Evolutionary conservation across 768 basidiomycete genomes (phyloP), one percentile per base, ranked within the genome.

Genomic region (Floccularia luteovirens): DNA sequence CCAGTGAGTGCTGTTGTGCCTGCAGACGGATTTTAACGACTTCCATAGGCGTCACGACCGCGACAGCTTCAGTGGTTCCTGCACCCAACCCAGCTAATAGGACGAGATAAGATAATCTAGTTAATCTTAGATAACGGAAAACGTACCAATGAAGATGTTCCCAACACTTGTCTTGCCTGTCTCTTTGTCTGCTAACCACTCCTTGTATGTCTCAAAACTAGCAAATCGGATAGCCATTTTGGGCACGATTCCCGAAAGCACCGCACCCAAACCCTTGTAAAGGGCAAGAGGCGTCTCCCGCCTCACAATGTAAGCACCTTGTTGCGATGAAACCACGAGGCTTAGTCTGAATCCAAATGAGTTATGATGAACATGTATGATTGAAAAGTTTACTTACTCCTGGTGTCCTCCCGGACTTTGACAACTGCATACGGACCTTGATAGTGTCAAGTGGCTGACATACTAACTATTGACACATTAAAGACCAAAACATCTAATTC

Each of bases 161-260:
- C 84, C 81, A 2, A 86, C 71, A 37, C 69, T 75, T 3, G 92
- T 86, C 61, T 84, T 76, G 19, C 93, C 93, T 0, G 88, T 90
- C 27, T 69, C 59, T 44, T 73, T 70, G 51, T 90, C 78, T 2
- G 85, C 79, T 31, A 98, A 62, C 74, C 75, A 80, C 0, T 68
- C 74, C 60, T 94, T 92, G 74, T 99, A 99, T 32, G 80, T 71
- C 66, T 99, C 96, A 58, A 99, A 99, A 59, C 89, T 90, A 7
- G 94, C 93, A 59, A 98, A 99, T 24, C 96, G 86, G 56, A 92
- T 97, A 35, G 91, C 91, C 96, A 99, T 99, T 68, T 99, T 99
- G 1, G 96, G 96, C 5, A 97, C 90, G 59, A 99, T 99, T 8
- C 96, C 96, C 8, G 89, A 83, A 33, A 94, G 68, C 31, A 99